Evolutionary conservation across 2,329 filamentous ascomycete genomes (phyloP), one percentile per base, ranked within the genome.

Genomic region (Cladophialophora yegresii): DNA sequence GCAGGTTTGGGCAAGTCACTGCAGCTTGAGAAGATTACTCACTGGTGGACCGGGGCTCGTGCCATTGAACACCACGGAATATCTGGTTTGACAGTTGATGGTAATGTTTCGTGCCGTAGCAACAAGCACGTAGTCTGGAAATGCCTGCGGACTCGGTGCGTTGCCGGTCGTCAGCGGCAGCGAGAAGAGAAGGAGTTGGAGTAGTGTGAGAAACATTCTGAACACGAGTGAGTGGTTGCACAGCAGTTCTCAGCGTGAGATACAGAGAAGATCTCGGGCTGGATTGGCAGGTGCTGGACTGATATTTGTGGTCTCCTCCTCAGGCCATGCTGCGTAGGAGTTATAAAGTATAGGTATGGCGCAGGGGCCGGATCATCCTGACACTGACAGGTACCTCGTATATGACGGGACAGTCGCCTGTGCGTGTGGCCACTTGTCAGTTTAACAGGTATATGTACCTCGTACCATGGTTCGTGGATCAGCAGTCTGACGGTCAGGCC

Each of bases 31-130:
- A 28, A 22, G 20, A 28, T 8, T 6, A 50, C 47, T 9, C 20
- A 50, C 61, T 5, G 74, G 68, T 0, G 84, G 84, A 0, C 83
- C 84, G 1, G 84, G 84, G 13, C 76, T 75, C 0, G 82, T 81
- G 53, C 81, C 82, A 70, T 86, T 86, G 64, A 85, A 54, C 12
- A 85, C 70, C 0, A 81, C 81, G 3, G 77, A 84, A 58, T 77
- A 74, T 23, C 82, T 76, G 2, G 75, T 73, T 64, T 81, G 72
- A 66, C 83, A 85, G 55, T 80, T 79, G 54, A 81, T 73, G 0
- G 75, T 73, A 45, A 81, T 73, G n/a, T 79, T 74, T 56, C 76
- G 71, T 22, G 77, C 71, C 4, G 80, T 79, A 2, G 82, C 76
- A 22, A 76, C 75, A n/a, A 85, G 77, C 22, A 82, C 74, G 62